Percentiles rank a stretch among this genome's conserved stretches.
Conservation (phyloP, 1,284 basidiomycete genomes). For the Cystobasidium slooffiae region DNA sequence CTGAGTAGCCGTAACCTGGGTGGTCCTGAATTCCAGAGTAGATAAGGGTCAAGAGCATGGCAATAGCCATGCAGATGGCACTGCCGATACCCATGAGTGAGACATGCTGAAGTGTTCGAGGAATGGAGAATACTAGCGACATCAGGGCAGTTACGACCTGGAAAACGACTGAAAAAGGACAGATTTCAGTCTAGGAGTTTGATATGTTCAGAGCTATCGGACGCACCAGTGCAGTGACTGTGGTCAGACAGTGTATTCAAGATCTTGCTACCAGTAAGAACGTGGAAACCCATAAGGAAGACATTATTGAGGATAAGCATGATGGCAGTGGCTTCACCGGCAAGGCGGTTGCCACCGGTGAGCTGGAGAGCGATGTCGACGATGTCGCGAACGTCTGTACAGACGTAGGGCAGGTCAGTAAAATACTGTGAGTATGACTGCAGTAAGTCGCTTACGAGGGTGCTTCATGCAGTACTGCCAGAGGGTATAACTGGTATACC, state of each 20-base stretch:
- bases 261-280: slow-evolving; percentile 53
- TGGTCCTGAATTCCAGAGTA: slow-evolving; percentile 64
- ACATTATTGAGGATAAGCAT: slow-evolving; percentile 47
- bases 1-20: slow-evolving; percentile 52
- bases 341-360: slow-evolving; percentile 41
- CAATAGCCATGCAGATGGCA: slow-evolving; percentile 65
- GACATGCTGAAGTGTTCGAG: slow-evolving; percentile 64
- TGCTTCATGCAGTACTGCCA: slow-evolving; percentile 43
- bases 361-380: slow-evolving; percentile 45
- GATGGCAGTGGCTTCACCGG: slow-evolving; percentile 43
- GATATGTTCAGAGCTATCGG: background rate
- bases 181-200: background rate
- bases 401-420: background rate
- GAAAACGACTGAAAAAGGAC: slow-evolving; percentile 50
- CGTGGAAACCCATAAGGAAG: slow-evolving; percentile 46
- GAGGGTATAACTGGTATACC: slow-evolving; percentile 40
- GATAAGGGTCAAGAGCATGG: slow-evolving; percentile 64
- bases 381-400: slow-evolving; percentile 40
- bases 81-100: slow-evolving; percentile 57
- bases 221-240: slow-evolving; percentile 51
- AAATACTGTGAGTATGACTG: background rate
- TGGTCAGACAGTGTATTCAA: slow-evolving; percentile 55
- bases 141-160: slow-evolving; percentile 52
- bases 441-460: slow-evolving; percentile 8
- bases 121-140: slow-evolving; percentile 63